These are phyloP conservation scores for Neophaeococcomyces aloes DNA, from an alignment of 2,329 filamentous ascomycete genomes.

Conservation along the genomic window DNA sequence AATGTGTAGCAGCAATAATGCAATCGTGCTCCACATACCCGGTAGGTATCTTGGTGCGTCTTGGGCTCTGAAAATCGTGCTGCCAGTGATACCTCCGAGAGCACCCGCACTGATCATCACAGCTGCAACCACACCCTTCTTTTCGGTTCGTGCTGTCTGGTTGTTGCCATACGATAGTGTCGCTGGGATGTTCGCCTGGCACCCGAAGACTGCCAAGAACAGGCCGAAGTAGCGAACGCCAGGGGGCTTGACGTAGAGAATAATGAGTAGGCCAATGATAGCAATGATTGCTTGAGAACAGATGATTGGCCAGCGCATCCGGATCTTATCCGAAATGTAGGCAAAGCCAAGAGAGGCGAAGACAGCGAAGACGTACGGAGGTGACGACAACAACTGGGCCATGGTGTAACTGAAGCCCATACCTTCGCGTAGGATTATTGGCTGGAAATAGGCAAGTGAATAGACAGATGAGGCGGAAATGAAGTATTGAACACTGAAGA, in stretches of 20 bases:
- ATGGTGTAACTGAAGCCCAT: slow-evolving; percentile 55
- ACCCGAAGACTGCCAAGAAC: slow-evolving; percentile 61
- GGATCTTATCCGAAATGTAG: slow-evolving; percentile 58
- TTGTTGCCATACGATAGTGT: slow-evolving; percentile 51
- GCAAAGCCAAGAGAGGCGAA: slow-evolving; percentile 51
- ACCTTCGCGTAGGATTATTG: slow-evolving; percentile 55
- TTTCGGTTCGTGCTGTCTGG: slow-evolving; percentile 8
- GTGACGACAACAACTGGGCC: slow-evolving; percentile 61
- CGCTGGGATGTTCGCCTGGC: slow-evolving; percentile 64
- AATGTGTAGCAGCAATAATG: slow-evolving; percentile 11
- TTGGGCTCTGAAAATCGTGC: slow-evolving; percentile 48
- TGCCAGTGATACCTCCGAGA: slow-evolving; percentile 10
- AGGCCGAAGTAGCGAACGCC: slow-evolving; percentile 60
- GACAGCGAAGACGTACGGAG: slow-evolving; percentile 53
- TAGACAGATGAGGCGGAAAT: no score
- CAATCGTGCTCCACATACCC: slow-evolving; percentile 17
- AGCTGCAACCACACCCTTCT: slow-evolving; percentile 12
- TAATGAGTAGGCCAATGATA: slow-evolving; percentile 52
- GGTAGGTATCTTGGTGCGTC: slow-evolving; percentile 24
- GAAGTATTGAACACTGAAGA: slow-evolving; percentile 47
- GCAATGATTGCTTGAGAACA: slow-evolving; percentile 54
- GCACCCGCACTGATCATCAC: slow-evolving; percentile 12
- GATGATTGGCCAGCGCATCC: slow-evolving; percentile 55
- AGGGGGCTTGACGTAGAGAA: slow-evolving; percentile 31
- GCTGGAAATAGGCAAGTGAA: slow-evolving; percentile 71